These are phyloP conservation scores for Manihot esculenta DNA, from an alignment of 441 rosid species.

Conservation along the genomic window DNA sequence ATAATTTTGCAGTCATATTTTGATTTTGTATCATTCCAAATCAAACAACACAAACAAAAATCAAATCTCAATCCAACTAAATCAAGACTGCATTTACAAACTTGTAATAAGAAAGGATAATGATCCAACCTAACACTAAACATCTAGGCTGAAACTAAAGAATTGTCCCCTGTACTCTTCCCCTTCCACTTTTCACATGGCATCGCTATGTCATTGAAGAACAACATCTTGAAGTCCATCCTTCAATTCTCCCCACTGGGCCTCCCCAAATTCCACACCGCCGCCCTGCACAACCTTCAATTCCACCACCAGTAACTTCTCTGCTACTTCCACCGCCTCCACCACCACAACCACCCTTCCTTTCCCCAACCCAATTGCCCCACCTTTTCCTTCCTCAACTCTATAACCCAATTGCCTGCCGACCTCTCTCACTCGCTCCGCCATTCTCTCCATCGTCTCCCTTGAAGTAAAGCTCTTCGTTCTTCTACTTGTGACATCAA, in stretches of 20 bases:
- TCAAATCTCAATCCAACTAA: slow-evolving; percentile 10
- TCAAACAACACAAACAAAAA: background rate
- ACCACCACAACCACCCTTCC: slow-evolving; percentile 49
- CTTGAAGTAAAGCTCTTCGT: slow-evolving; percentile 66
- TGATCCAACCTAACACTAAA: background rate
- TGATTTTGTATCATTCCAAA: background rate
- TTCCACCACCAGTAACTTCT: slow-evolving; percentile 57
- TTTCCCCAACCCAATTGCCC: slow-evolving; percentile 55
- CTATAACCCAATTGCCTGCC: slow-evolving; percentile 64
- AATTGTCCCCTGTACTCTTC: slow-evolving; percentile 14
- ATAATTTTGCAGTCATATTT: background rate
- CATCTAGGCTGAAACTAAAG: background rate
- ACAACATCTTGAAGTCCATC: slow-evolving; percentile 62
- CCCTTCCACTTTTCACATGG: slow-evolving; percentile 23
- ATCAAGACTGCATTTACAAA: slow-evolving; percentile 11
- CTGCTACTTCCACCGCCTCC: slow-evolving; percentile 52
- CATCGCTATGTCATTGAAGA: slow-evolving; percentile 59
- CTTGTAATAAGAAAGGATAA: background rate
- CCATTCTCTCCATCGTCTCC: slow-evolving; percentile 47
- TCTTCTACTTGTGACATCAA: slow-evolving; percentile 41
- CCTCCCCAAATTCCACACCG: slow-evolving; percentile 48
- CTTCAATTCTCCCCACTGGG: slow-evolving; percentile 63
- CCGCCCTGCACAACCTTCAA: slow-evolving; percentile 46
- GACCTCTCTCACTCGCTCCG: slow-evolving; percentile 55
- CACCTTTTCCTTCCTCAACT: slow-evolving; percentile 57